Evolutionary conservation across 441 rosid genomes (phyloP).

Genomic region (Arabidopsis lyrata): DNA sequence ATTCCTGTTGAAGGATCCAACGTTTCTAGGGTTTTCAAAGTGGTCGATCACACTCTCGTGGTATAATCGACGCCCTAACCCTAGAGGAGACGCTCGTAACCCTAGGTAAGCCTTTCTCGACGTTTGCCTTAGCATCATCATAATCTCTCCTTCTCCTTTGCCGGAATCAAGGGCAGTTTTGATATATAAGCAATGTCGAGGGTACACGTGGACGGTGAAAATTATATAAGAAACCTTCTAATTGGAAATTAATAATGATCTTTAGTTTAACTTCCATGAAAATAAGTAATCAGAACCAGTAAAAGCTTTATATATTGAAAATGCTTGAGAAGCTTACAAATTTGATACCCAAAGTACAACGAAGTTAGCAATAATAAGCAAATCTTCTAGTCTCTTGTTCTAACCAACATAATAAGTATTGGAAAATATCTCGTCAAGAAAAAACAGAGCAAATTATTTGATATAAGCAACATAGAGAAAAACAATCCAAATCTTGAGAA

Average conservation of each 20-base stretch:
- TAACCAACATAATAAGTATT: not conserved
- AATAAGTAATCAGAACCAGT: not conserved
- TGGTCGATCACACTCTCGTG: constrained; percentile 86
- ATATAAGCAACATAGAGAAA: not conserved
- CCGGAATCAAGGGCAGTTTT: not conserved
- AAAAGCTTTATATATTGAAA: not conserved
- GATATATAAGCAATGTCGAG: not conserved
- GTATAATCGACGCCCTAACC: constrained; percentile 51
- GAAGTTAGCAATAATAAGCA: not conserved
- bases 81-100: constrained; percentile 38
- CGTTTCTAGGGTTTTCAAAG: constrained; percentile 50
- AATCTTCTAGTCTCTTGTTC: not conserved
- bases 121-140: constrained; percentile 48
- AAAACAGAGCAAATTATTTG: not conserved
- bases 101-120: constrained; percentile 47
- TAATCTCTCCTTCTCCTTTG: not conserved
- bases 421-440: not conserved
- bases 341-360: not conserved
- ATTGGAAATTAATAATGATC: not conserved
- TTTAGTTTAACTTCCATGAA: no score
- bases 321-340: not conserved
- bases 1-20: constrained; percentile 62
- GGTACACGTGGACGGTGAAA: not conserved
- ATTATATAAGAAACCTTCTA: no score
- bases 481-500: not conserved